A percentile compares a stretch with the other conserved stretches of the same genome.
phyloP scores from a whole-genome alignment of 2,329 filamentous ascomycete genomes.

The Ophidiomyces ophidiicola region DNA sequence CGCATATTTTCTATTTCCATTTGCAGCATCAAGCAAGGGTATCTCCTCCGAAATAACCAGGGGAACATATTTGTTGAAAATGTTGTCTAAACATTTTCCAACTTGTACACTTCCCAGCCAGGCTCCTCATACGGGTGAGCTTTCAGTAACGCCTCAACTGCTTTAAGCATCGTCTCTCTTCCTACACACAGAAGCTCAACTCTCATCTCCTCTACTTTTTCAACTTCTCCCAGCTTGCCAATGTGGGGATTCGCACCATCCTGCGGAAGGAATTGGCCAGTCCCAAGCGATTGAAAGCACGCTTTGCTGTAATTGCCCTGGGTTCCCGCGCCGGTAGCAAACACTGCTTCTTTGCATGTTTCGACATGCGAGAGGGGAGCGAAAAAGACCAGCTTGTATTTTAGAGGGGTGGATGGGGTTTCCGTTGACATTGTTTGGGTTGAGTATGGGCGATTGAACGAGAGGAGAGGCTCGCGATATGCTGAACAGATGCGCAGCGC shows the following conservation, averaged over 20 bases:
- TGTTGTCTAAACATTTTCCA: conserved; percentile 28
- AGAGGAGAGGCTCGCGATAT: neutral
- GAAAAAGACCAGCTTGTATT: conserved; percentile 35
- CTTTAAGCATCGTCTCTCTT: conserved; percentile 26
- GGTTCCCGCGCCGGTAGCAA: conserved; percentile 32
- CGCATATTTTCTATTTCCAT: too few species aligned
- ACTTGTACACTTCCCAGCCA: conserved; percentile 34
- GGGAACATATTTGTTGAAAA: neutral
- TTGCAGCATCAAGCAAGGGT: neutral
- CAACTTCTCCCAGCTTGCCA: conserved; percentile 28
- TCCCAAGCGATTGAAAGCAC: conserved; percentile 31
- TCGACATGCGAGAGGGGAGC: conserved; percentile 30
- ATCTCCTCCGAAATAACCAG: neutral
- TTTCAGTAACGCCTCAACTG: conserved; percentile 31
- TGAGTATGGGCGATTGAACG: neutral
- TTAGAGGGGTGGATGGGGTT: conserved; percentile 19
- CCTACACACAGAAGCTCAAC: conserved; percentile 36
- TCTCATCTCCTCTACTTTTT: conserved; percentile 32
- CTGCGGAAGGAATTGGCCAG: conserved; percentile 33
- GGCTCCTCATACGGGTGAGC: conserved; percentile 39
- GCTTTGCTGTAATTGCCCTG: conserved; percentile 31
- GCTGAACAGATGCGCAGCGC: neutral
- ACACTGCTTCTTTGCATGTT: conserved; percentile 33
- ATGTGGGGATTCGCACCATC: conserved; percentile 32
- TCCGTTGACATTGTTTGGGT: conserved; percentile 18